A percentile compares a stretch with the other conserved stretches of the same genome.
Conservation (phyloP, 1,284 basidiomycete species). For the Naganishia liquefaciens region DNA sequence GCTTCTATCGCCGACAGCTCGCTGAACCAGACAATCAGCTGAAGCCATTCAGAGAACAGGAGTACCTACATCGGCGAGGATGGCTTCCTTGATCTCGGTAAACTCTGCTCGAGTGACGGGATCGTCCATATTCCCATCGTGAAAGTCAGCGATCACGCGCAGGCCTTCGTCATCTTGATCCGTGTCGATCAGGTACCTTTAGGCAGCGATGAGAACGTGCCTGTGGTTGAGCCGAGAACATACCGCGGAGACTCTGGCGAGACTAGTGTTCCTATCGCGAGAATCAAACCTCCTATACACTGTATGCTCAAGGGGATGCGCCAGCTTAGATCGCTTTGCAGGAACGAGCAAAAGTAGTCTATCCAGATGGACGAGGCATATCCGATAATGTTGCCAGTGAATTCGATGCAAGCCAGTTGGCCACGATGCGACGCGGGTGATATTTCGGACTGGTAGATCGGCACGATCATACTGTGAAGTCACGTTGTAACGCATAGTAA, state of each 20-base stretch:
- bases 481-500: too few relatives aligned
- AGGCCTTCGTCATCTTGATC: conserved; percentile 84
- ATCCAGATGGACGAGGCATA: conserved; percentile 81
- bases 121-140: conserved; percentile 78
- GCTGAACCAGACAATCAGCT: conserved; percentile 33
- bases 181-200: conserved; percentile 86
- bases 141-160: conserved; percentile 83
- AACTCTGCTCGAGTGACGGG: conserved; percentile 78
- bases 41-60: not conserved
- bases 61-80: conserved; percentile 69
- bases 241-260: conserved; percentile 91
- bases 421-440: conserved; percentile 91
- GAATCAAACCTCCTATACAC: conserved; percentile 80
- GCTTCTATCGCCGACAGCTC: conserved; percentile 76
- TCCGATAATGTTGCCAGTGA: conserved; percentile 76
- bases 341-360: conserved; percentile 89
- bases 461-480: conserved; percentile 80
- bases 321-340: conserved; percentile 79
- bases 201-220: not conserved
- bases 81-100: conserved; percentile 87
- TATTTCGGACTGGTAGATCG: conserved; percentile 96
- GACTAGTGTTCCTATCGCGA: conserved; percentile 77
- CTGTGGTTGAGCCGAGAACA: conserved; percentile 13
- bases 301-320: conserved; percentile 81
- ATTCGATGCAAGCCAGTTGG: conserved; percentile 92